Base-by-base conservation (phyloP, 139 green algal genomes). In the Closterium sp. region DNA sequence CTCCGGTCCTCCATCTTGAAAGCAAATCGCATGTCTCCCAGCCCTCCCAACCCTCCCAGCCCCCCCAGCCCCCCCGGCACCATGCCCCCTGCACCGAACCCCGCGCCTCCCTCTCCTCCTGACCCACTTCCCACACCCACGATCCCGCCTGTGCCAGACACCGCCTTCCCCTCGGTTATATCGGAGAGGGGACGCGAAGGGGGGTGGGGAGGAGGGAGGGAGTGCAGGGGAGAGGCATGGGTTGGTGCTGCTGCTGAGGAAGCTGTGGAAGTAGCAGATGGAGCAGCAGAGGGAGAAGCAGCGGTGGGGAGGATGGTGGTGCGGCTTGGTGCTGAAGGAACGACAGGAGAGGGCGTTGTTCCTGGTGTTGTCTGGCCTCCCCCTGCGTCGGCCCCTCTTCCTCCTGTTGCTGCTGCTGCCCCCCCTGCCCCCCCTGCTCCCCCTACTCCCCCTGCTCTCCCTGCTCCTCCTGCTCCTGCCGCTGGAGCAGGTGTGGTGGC, bases 1-100 rank as follows among this genome's bases (percentile, higher is more conserved):
- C 36, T 10, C 64, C 28, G 91, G 66, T 94, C 91, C 32, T 94
- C 90, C 83, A 94, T 94, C 66, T 94, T 94, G 43, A 93, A 94
- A 1, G 36, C 32, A 34, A 94, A 94, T 9, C 33, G 36, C 55
- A 76, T 76, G 55, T 76, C 55, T 6, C 55, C 55, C 55, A 76
- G 55, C 55, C 55, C 55, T 76, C 33, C n/a, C n/a, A n/a, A n/a
- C n/a, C n/a, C n/a, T n/a, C n/a, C n/a, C n/a, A n/a, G n/a, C n/a
- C n/a, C n/a, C n/a, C 55, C 55, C 55, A 76, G 55, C 55, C 55
- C 55, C 25, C 33, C 43, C 84, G 33, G 19, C 33, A 87, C 84
- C 33, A 87, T 33, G 19, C 55, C 55, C 55, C 55, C 55, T 76
- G 16, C 55, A 76, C 55, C 55, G 55, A 28, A 76, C 55, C 55